Base-by-base conservation (phyloP, 108 stramenopile species). In the Stephanodiscus triporus region DNA sequence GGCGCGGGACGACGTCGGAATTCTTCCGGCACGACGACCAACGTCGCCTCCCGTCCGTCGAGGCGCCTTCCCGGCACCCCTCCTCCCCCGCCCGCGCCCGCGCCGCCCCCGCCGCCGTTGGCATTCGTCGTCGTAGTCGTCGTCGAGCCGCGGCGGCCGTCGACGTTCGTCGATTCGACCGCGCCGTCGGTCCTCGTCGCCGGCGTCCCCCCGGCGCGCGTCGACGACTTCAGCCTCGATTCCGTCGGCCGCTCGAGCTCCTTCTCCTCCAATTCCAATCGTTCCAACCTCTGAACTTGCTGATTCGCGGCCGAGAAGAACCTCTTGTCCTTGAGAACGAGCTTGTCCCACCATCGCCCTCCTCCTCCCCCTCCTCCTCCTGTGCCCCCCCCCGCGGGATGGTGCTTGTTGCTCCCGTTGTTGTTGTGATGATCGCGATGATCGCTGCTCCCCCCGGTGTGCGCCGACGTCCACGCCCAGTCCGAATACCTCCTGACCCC, bases 321-420 rank as follows among this genome's bases (percentile, higher is more conserved):
- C 22, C 68, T 47, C 70, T 78, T 70, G 36, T 70, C 80, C 56
- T 70, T 66, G 22, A 57, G 63, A 48, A 89, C 73, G 63, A 89
- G 81, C 49, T 87, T 88, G 26, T 93, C 92, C 92, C 92, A 93
- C 92, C 92, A 93, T 42, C 86, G 49, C 29, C 79, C 79, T 34
- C 83, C 81, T 59, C 34, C 70, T 23, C 54, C 56, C 42, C n/a
- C 40, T 11, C 40, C 40, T 1, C 40, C 7, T 11, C 40, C 40
- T 40, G 10, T 11, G 10, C 40, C 40, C 11, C 40, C n/a, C n/a
- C n/a, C n/a, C n/a, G n/a, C n/a, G n/a, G n/a, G n/a, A n/a, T n/a
- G n/a, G n/a, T n/a, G n/a, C n/a, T n/a, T n/a, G n/a, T n/a, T n/a
- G n/a, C n/a, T n/a, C n/a, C n/a, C n/a, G n/a, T n/a, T n/a, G n/a